These are phyloP conservation scores for Aspergillus quadricinctus DNA, from an alignment of 2,329 filamentous ascomycete genomes.

Conservation along the genomic window DNA sequence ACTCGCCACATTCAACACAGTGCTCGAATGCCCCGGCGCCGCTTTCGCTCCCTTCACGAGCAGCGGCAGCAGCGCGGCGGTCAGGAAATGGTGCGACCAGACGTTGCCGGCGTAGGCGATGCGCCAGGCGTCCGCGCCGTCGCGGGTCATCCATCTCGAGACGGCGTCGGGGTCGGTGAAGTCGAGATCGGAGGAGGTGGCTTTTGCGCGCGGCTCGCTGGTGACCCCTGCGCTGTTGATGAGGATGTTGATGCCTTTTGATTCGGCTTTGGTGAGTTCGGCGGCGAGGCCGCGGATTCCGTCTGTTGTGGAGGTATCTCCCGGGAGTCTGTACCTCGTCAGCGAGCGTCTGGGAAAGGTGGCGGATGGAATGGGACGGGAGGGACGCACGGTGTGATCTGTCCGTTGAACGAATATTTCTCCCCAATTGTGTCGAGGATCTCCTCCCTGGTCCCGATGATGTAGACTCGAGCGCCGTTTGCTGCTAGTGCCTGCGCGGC, in stretches of 20 bases:
- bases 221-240: constrained; percentile 42
- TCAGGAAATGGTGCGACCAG: constrained; percentile 49
- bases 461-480: constrained; percentile 48
- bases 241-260: constrained; percentile 49
- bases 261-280: constrained; percentile 50
- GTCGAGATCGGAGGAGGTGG: constrained; percentile 13
- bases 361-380: constrained; percentile 1
- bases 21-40: constrained; percentile 47
- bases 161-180: constrained; percentile 11
- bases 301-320: constrained; percentile 50
- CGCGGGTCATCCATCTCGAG: constrained; percentile 12
- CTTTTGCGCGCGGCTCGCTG: constrained; percentile 47
- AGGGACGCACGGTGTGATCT: constrained; percentile 40
- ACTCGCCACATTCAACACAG: constrained; percentile 52
- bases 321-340: constrained; percentile 27
- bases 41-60: constrained; percentile 46
- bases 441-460: constrained; percentile 44
- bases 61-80: constrained; percentile 52
- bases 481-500: constrained; percentile 44
- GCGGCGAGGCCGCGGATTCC: constrained; percentile 46
- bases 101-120: constrained; percentile 52
- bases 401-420: constrained; percentile 39
- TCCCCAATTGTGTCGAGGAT: constrained; percentile 45
- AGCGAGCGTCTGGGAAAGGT: neutral
- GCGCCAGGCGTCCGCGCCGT: constrained; percentile 40